Percentiles rank a stretch among this genome's conserved stretches.
These are phyloP conservation scores for Hyaloperonospora brassicae DNA, from an alignment of 352 stramenopile species.

Conservation along the genomic window DNA sequence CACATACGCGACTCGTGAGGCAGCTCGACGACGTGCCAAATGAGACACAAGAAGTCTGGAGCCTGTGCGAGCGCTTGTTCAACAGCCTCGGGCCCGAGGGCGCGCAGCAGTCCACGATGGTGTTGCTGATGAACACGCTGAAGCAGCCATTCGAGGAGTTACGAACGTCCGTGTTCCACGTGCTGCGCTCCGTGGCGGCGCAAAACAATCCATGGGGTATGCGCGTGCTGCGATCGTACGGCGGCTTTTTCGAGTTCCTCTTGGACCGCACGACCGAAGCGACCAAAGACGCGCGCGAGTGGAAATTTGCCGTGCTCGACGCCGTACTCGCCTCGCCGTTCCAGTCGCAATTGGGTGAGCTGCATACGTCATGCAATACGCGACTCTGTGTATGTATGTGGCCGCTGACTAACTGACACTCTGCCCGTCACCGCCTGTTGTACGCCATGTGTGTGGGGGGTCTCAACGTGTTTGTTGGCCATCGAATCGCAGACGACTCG, in stretches of 20 bases:
- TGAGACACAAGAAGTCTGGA: conserved; percentile 61
- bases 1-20: conserved; percentile 37
- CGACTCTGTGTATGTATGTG: too few species aligned
- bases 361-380: conserved; percentile 3
- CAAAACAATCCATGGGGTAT: conserved; percentile 79
- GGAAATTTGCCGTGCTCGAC: conserved; percentile 85
- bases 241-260: conserved; percentile 81
- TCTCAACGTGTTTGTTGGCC: conserved; percentile 9
- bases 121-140: conserved; percentile 66
- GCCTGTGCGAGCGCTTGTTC: conserved; percentile 59
- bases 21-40: conserved; percentile 27
- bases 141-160: conserved; percentile 79
- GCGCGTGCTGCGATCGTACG: conserved; percentile 54
- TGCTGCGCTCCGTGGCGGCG: conserved; percentile 68
- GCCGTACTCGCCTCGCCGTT: conserved; percentile 65
- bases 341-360: conserved; percentile 43
- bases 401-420: not conserved
- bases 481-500: conserved; percentile 34
- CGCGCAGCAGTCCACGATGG: conserved; percentile 46
- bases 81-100: conserved; percentile 48
- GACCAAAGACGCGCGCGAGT: conserved; percentile 78
- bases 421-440: conserved; percentile 12
- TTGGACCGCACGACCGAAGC: conserved; percentile 73
- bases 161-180: conserved; percentile 60
- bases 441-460: conserved; percentile 10